A percentile compares a stretch with the other conserved stretches of the same genome.
phyloP scores from a whole-genome alignment of 805 yeast genomes.

The Komagataella phaffii region DNA sequence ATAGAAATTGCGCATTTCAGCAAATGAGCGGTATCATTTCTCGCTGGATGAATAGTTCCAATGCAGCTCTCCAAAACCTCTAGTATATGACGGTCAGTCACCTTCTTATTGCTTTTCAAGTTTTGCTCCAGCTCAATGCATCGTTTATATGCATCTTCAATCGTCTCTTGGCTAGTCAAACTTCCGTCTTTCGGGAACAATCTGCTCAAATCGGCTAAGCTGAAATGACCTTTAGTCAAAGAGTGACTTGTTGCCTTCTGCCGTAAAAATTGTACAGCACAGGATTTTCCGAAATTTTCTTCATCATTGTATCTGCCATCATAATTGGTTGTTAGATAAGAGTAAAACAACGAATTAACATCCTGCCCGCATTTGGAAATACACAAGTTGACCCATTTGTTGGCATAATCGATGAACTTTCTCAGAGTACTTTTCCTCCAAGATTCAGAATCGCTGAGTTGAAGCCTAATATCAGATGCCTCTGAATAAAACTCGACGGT shows the following conservation, averaged over 20 bases:
- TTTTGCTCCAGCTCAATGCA: conserved; percentile 5
- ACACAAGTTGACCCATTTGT: conserved; percentile 51
- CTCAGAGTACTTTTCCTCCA: conserved; percentile 65
- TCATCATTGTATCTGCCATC: conserved; percentile 7
- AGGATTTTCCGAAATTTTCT: not conserved
- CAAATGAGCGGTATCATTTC: conserved; percentile 29
- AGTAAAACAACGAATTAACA: conserved; percentile 64
- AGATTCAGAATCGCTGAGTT: conserved; percentile 59
- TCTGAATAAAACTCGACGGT: conserved; percentile 42
- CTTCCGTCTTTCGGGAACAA: not conserved
- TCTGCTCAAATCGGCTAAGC: not conserved
- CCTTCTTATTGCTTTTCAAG: not conserved
- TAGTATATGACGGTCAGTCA: conserved; percentile 14
- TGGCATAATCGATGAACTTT: conserved; percentile 43
- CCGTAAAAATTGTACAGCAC: not conserved
- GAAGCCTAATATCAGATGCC: conserved; percentile 31
- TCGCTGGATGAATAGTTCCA: conserved; percentile 24
- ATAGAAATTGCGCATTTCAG: conserved; percentile 41
- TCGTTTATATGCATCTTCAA: conserved; percentile 11
- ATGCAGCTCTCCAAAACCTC: conserved; percentile 28
- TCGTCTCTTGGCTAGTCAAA: conserved; percentile 1
- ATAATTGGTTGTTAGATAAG: conserved; percentile 42
- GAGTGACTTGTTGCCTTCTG: not conserved
- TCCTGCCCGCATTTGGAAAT: conserved; percentile 54
- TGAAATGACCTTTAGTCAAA: not conserved